Base-by-base conservation (phyloP, 2,329 filamentous ascomycete genomes). In the Fusarium euwallaceae region DNA sequence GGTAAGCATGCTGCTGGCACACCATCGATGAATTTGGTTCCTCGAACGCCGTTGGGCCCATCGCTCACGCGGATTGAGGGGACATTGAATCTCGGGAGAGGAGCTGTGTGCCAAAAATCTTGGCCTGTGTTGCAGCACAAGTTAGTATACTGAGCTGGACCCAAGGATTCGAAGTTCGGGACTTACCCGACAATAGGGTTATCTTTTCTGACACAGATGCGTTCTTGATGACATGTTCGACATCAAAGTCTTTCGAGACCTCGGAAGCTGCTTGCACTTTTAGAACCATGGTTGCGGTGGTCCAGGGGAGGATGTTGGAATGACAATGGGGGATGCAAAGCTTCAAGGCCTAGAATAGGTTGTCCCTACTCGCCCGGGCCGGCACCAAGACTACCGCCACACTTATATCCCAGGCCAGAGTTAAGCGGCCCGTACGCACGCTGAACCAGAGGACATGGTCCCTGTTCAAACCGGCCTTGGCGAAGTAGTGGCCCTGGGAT, bases 71-170 rank as follows among this genome's bases (percentile, higher is more conserved):
- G 45, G 16, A 51, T 17, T 6, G 45, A 51, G 24, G 45, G 45
- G 17, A 51, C 61, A 12, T 64, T 56, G 29, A 61, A 65, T 27
- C 36, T 34, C 9, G 65, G 37, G 14, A 71, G 29, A 10, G 61
- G 65, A 22, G 37, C 34, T 2, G 69, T 64, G 27, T 71, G 69
- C 69, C 69, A 71, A 10, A 68, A 68, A 12, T 71, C 69, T 12
- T 6, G 29, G 9, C 67, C 67, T 66, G 14, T 66, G 12, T 41
- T 12, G 36, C 20, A 51, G 12, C 11, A 27, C 24, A 51, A 51
- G 45, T 55, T n/a, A 39, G 37, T 22, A 29, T 34, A 22, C 22
- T 17, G 3, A 27, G 2, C 14, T 11, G 5, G 11, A 8, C 11
- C 4, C 8, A 48, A 6, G 2, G 14, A 27, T 7, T 24, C 12